Conservation (phyloP, 2,329 filamentous ascomycete genomes). For the Xylaria sp. region DNA sequence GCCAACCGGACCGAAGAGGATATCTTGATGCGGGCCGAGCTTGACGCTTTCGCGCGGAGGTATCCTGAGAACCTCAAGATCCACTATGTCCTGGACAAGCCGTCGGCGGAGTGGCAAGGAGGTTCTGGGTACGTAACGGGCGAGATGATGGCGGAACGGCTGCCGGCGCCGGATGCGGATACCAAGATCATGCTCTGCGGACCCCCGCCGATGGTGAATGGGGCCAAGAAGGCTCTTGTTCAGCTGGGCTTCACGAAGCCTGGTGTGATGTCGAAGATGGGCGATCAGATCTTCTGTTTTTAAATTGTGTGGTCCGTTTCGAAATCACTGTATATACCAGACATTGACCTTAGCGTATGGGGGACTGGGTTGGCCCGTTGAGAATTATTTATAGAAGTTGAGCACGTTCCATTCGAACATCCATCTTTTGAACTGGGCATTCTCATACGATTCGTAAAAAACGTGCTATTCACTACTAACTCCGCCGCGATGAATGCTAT, state of each 20-base stretch:
- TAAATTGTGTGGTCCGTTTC: conserved; percentile 3
- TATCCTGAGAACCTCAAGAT: conserved; percentile 52
- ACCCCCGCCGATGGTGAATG: conserved; percentile 55
- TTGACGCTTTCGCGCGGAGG: conserved; percentile 47
- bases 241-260: conserved; percentile 48
- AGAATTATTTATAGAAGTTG: background rate
- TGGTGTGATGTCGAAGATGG: conserved; percentile 45
- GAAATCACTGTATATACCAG: background rate
- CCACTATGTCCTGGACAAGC: conserved; percentile 49
- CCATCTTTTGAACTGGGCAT: no score
- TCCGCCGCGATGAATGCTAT: no score
- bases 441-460: no score
- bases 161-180: conserved; percentile 43
- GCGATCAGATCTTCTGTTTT: conserved; percentile 47
- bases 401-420: no score
- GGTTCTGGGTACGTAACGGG: conserved; percentile 48
- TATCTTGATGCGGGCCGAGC: conserved; percentile 52
- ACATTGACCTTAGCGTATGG: background rate
- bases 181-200: conserved; percentile 56
- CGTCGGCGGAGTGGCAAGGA: conserved; percentile 43
- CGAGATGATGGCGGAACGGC: conserved; percentile 43
- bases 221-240: conserved; percentile 46
- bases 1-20: conserved; percentile 55
- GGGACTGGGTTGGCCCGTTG: background rate
- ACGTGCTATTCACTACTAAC: no score